A percentile compares a stretch with the other conserved stretches of the same genome.
Conservation (phyloP, 768 basidiomycete species). For the Calocera viscosa region DNA sequence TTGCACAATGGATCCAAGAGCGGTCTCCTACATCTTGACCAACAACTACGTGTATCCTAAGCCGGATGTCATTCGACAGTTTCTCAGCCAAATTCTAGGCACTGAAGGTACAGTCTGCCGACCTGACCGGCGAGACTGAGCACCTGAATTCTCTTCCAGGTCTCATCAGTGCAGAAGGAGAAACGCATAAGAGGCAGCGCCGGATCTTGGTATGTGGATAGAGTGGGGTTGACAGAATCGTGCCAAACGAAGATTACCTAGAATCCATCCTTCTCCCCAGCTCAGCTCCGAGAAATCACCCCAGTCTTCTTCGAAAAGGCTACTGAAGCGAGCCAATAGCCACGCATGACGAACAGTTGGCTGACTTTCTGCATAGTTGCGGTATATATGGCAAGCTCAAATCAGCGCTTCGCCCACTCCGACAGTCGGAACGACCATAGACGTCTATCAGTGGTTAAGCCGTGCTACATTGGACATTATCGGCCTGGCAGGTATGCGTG, state of each 20-base stretch:
- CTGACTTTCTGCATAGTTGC: not conserved
- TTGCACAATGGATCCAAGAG: not conserved
- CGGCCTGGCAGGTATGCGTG: constrained; percentile 26
- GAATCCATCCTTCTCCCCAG: constrained; percentile 57
- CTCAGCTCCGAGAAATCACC: constrained; percentile 46
- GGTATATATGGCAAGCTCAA: constrained; percentile 36
- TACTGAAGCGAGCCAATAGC: constrained; percentile 29
- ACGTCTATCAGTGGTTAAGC: constrained; percentile 37
- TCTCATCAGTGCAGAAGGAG: not conserved
- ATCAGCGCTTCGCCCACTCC: constrained; percentile 27
- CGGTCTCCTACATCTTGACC: not conserved
- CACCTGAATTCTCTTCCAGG: not conserved
- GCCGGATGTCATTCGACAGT: not conserved
- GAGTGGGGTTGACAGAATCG: not conserved
- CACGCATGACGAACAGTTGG: not conserved
- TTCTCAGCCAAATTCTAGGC: not conserved
- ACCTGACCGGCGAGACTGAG: not conserved
- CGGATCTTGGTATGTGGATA: not conserved
- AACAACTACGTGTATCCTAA: not conserved
- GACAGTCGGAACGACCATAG: constrained; percentile 33
- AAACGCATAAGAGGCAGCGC: not conserved
- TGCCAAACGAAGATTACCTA: not conserved
- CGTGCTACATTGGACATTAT: constrained; percentile 32
- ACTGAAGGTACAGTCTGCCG: not conserved
- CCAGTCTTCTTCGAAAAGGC: constrained; percentile 47